Base-by-base conservation (phyloP, 73 alveolate genomes). In the Symbiodinium pilosum region DNA sequence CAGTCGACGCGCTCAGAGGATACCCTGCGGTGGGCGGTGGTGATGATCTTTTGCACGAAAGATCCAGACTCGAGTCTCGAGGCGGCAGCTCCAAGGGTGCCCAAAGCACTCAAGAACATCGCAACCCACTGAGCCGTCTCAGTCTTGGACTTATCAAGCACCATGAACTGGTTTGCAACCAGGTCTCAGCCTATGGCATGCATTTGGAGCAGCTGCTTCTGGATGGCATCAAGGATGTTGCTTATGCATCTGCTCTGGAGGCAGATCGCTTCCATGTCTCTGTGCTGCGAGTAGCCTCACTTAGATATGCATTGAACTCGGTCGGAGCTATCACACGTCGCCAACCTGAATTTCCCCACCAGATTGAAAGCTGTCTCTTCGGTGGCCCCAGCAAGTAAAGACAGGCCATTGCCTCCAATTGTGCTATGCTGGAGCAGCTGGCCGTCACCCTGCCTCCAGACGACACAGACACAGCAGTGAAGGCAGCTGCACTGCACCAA, bases 221-320 rank as follows among this genome's bases (percentile, higher is more conserved):
- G 97, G 97, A 91, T 32, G 97, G 97, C 44, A 91, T 91, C 77
- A 91, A 91, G 85, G 97, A 91, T 68, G 47, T 91, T 20, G 97
- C 97, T 24, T 91, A 69, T 26, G 87, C 97, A 41, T 42, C 97
- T 4, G 97, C 97, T 4, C 39, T 91, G 32, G 97, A 91, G 97
- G 94, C 68, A n/a, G n/a, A n/a, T n/a, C n/a, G n/a, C n/a, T n/a
- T n/a, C n/a, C n/a, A n/a, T n/a, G n/a, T n/a, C n/a, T n/a, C n/a
- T n/a, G n/a, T n/a, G n/a, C n/a, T n/a, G n/a, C n/a, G n/a, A n/a
- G n/a, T n/a, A n/a, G n/a, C n/a, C n/a, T n/a, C n/a, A n/a, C n/a
- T n/a, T n/a, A n/a, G n/a, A n/a, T n/a, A n/a, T n/a, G n/a, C n/a
- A n/a, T n/a, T n/a, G n/a, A n/a, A n/a, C n/a, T n/a, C n/a, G n/a